A percentile compares a stretch with the other conserved stretches of the same genome.
Evolutionary conservation across 768 basidiomycete species (phyloP).

Genomic region (Mycena vulgaris): DNA sequence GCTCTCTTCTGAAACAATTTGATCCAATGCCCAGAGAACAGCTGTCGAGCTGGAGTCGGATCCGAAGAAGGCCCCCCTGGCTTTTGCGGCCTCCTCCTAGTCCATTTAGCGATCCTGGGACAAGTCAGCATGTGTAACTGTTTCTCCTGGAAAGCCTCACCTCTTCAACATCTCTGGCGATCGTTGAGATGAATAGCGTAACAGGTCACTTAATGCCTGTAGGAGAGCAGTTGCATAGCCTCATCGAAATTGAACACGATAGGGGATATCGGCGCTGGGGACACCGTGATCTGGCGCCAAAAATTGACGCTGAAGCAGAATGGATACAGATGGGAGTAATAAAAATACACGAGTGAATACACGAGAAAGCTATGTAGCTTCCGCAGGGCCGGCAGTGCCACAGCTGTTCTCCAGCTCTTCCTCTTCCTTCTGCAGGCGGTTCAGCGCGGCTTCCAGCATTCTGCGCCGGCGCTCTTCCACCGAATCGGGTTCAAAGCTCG

Average conservation of each 20-base stretch:
- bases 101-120: conserved; percentile 1
- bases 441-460: conserved; percentile 66
- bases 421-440: conserved; percentile 73
- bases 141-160: background rate
- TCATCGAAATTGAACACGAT: background rate
- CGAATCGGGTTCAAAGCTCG: conserved; percentile 54
- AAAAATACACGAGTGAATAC: conserved; percentile 18
- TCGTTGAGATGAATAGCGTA: background rate
- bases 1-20: background rate
- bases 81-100: background rate
- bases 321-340: conserved; percentile 12
- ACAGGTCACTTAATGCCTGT: background rate
- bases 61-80: background rate
- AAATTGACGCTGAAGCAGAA: background rate
- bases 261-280: background rate
- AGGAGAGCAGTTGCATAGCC: conserved; percentile 1
- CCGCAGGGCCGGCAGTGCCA: conserved; percentile 64
- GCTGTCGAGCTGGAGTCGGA: no score
- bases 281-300: background rate
- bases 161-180: background rate
- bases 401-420: conserved; percentile 82
- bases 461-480: conserved; percentile 70
- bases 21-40: background rate
- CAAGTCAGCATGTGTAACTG: background rate
- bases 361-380: conserved; percentile 11